These are phyloP conservation scores for Fusarium nelsonii DNA, from an alignment of 2,329 filamentous ascomycete species.

Conservation along the genomic window DNA sequence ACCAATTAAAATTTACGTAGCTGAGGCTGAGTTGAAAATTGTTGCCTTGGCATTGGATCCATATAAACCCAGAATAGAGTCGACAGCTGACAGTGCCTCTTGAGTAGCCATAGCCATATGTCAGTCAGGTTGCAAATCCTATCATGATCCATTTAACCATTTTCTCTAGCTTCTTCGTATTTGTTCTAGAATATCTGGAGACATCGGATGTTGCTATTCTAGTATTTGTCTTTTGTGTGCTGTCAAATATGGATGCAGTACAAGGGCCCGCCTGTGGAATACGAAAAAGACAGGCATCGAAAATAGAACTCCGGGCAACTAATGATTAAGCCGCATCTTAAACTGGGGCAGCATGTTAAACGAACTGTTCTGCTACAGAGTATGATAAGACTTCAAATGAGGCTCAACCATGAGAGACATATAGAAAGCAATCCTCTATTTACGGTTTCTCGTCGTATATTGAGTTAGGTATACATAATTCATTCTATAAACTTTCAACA, in stretches of 20 bases:
- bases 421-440: no score
- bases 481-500: no score
- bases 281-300: conserved; percentile 10
- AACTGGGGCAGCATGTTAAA: not conserved
- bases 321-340: not conserved
- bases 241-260: not conserved
- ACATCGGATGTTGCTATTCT: conserved; percentile 11
- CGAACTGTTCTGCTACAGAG: not conserved
- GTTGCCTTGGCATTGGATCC: not conserved
- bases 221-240: conserved; percentile 1
- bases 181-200: not conserved
- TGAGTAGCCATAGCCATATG: no score
- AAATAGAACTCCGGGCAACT: conserved; percentile 1
- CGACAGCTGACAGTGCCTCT: not conserved
- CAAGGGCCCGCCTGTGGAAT: conserved; percentile 6
- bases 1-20: not conserved
- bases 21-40: not conserved
- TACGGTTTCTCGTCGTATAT: no score
- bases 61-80: not conserved
- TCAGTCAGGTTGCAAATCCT: not conserved
- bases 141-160: not conserved
- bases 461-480: no score
- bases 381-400: not conserved
- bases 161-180: not conserved
- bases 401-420: not conserved